These are phyloP conservation scores for Microcyclospora tardicrescens DNA, from an alignment of 2,329 filamentous ascomycete species.

Conservation along the genomic window DNA sequence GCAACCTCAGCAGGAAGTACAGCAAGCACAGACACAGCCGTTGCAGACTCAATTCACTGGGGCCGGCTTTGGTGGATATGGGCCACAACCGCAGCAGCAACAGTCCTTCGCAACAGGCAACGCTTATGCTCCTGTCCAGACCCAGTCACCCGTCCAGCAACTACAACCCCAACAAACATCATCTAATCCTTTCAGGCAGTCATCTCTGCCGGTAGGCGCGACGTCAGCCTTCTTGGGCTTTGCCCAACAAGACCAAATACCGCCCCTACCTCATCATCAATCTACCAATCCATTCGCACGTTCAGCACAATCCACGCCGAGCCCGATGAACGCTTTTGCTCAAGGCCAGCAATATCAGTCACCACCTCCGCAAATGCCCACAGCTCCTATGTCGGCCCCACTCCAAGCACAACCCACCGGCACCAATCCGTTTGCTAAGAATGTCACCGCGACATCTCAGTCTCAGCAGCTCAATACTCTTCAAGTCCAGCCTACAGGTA, in stretches of 20 bases:
- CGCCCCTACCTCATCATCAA: conserved; percentile 20
- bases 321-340: conserved; percentile 4
- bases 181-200: conserved; percentile 90
- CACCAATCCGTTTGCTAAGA: conserved; percentile 58
- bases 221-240: conserved; percentile 5
- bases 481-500: conserved; percentile 67
- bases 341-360: conserved; percentile 18
- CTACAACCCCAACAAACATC: conserved; percentile 43
- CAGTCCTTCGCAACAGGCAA: conserved; percentile 23
- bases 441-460: conserved; percentile 30
- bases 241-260: conserved; percentile 11
- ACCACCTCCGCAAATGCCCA: conserved; percentile 13
- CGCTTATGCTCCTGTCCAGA: conserved; percentile 13
- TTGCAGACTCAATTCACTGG: conserved; percentile 54
- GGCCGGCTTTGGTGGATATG: conserved; percentile 73
- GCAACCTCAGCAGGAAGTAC: conserved; percentile 23
- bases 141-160: conserved; percentile 30
- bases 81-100: conserved; percentile 48
- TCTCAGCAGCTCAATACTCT: conserved; percentile 31
- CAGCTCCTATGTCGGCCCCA: conserved; percentile 10
- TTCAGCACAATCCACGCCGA: conserved; percentile 9
- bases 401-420: conserved; percentile 50
- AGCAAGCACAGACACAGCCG: conserved; percentile 30
- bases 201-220: conserved; percentile 51
- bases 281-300: conserved; percentile 51